phyloP scores from a whole-genome alignment of 805 yeast species.

The Trichomonascus vanleenenianus region DNA sequence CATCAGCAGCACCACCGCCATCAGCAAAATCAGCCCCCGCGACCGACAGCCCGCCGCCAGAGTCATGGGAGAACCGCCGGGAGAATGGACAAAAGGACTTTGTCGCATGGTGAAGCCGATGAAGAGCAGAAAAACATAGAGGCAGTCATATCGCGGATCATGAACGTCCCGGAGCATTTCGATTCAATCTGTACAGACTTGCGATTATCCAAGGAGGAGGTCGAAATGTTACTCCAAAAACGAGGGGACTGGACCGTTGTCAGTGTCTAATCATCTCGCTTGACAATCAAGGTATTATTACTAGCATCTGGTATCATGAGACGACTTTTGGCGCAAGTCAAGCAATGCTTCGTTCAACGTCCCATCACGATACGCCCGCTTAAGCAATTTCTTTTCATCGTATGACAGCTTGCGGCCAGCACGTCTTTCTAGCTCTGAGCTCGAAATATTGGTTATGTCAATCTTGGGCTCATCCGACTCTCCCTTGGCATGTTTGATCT shows the following conservation, averaged over 20 bases:
- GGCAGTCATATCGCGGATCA: conserved; percentile 11
- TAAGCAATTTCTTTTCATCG: conserved; percentile 17
- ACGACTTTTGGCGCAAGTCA: conserved; percentile 24
- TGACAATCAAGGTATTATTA: too few species aligned
- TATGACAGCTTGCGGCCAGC: conserved; percentile 22
- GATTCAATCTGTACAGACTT: conserved; percentile 58
- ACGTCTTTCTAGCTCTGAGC: conserved; percentile 19
- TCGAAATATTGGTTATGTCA: conserved; percentile 16
- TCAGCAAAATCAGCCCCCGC: too few species aligned
- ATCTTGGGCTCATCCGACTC: conserved; percentile 5
- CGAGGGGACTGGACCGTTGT: conserved; percentile 46
- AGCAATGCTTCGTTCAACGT: conserved; percentile 33
- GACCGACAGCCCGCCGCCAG: not conserved
- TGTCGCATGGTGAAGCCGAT: conserved; percentile 1
- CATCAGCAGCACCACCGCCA: too few species aligned
- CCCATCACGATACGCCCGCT: conserved; percentile 26
- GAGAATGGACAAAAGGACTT: conserved; percentile 6
- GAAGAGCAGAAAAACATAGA: conserved; percentile 13
- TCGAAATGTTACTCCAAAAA: conserved; percentile 40
- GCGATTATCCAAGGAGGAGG: conserved; percentile 45
- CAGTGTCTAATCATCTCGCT: conserved; percentile 18
- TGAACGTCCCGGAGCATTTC: conserved; percentile 22
- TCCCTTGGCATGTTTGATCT: conserved; percentile 17
- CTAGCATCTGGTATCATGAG: conserved; percentile 25
- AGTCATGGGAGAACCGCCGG: not conserved